Base-by-base conservation (phyloP, 768 basidiomycete species). In the Lentinula edodes region DNA sequence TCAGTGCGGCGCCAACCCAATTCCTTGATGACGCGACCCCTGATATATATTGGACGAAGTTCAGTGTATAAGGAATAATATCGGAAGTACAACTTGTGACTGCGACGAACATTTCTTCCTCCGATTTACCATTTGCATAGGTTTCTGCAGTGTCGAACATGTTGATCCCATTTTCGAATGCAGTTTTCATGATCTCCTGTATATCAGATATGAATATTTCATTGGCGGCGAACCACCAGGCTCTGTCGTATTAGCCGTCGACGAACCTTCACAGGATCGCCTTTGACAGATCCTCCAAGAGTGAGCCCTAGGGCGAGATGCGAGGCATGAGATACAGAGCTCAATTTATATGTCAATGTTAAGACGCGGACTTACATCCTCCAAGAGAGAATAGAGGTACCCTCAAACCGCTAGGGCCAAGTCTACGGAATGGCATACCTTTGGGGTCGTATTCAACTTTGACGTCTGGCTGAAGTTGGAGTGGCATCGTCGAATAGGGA, bases 151-250 rank as follows among this genome's bases (percentile, higher is more conserved):
- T 87, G 66, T 90, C 86, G 66, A 89, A 86, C 80, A 87, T 84
- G 72, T 89, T 90, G 74, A 90, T 85, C 0, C 90, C 89, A 69
- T 81, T 76, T 58, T 93, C 89, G 65, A 88, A 91, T 2, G 89
- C 90, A 5, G 80, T 78, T 72, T 88, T 86, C 72, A 93, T 87
- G 67, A 91, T 87, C 36, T 93, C 91, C 83, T 87, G 62, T 38
- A 15, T 39, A 28, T 28, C 28, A 28, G 2, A 28, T 28, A 48
- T 52, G 35, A 57, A 62, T 28, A 39, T 39, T 39, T 39, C 13
- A 39, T 39, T 39, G 28, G 28, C 28, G 28, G 2, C 6, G 13
- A 39, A 39, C 12, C 16, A 9, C 45, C 1, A n/a, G 45, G 16
- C 9, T 10, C 13, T 50, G 8, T 50, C 12, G 48, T 23, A 50